phyloP scores from a whole-genome alignment of 495 filamentous ascomycete genomes.

The Penicillium mononematosum region DNA sequence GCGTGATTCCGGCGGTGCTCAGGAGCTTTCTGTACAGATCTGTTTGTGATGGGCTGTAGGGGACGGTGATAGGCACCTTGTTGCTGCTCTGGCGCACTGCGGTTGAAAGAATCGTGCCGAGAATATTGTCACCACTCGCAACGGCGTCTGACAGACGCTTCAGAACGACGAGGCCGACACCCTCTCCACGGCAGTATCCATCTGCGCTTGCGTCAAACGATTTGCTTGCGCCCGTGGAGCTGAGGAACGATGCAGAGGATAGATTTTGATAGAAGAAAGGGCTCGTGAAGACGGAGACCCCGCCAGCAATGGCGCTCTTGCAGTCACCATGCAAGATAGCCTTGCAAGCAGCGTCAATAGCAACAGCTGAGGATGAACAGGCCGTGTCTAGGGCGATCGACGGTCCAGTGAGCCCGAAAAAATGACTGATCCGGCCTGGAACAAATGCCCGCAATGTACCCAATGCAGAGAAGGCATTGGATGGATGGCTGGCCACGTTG shows the following conservation, averaged over 20 bases:
- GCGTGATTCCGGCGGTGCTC: not conserved
- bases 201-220: conserved; percentile 64
- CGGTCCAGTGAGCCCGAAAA: conserved; percentile 39
- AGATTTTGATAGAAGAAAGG: conserved; percentile 21
- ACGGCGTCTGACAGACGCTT: conserved; percentile 60
- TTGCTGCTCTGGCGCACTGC: conserved; percentile 32
- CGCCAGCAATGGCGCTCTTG: conserved; percentile 25
- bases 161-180: conserved; percentile 58
- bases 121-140: conserved; percentile 56
- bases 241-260: conserved; percentile 26
- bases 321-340: not conserved
- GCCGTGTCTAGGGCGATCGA: conserved; percentile 32
- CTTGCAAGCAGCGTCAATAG: conserved; percentile 23
- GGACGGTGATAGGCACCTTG: conserved; percentile 24
- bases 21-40: not conserved
- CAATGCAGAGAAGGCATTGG: conserved; percentile 33
- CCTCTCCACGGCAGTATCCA: conserved; percentile 68
- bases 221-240: conserved; percentile 48
- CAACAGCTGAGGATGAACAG: conserved; percentile 27
- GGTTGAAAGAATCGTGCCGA: conserved; percentile 50
- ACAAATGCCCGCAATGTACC: conserved; percentile 20
- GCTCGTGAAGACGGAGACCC: conserved; percentile 34
- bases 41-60: not conserved
- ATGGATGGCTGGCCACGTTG: conserved; percentile 28
- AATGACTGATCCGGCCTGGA: conserved; percentile 15